phyloP scores from a whole-genome alignment of 148 eudicot genomes.

The Vaccinium macrocarpon region DNA sequence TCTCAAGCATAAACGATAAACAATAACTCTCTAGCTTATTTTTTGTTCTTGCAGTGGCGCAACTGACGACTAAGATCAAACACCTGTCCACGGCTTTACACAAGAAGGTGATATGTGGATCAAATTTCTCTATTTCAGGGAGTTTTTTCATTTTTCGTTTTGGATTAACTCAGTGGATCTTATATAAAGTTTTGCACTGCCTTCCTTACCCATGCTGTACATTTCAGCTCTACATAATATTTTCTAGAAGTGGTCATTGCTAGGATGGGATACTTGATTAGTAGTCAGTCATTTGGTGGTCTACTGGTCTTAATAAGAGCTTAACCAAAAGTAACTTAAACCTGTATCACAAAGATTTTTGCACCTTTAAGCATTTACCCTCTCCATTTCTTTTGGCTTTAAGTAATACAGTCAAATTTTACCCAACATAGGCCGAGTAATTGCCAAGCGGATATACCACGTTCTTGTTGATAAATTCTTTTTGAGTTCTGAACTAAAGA shows the following conservation, averaged over 20 bases:
- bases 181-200: neutral
- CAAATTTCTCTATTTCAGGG: neutral
- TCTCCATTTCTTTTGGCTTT: too few species aligned
- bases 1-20: neutral
- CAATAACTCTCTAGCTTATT: neutral
- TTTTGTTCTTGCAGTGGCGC: slow-evolving; percentile 46
- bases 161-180: neutral
- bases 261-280: neutral
- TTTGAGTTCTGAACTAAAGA: neutral
- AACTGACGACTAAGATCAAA: slow-evolving; percentile 57
- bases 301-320: neutral
- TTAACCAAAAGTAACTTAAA: neutral
- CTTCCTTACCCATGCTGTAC: neutral
- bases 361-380: too few species aligned
- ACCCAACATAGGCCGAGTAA: too few species aligned
- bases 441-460: too few species aligned
- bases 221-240: neutral
- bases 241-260: neutral
- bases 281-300: neutral
- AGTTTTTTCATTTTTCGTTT: neutral
- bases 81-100: slow-evolving; percentile 48
- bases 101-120: slow-evolving; percentile 43
- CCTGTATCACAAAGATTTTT: too few species aligned
- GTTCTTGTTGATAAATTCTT: neutral
- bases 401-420: too few species aligned